Evolutionary conservation across 176 grass and related monocot species (phyloP).

Genomic region (Miscanthus lutarioriparius): DNA sequence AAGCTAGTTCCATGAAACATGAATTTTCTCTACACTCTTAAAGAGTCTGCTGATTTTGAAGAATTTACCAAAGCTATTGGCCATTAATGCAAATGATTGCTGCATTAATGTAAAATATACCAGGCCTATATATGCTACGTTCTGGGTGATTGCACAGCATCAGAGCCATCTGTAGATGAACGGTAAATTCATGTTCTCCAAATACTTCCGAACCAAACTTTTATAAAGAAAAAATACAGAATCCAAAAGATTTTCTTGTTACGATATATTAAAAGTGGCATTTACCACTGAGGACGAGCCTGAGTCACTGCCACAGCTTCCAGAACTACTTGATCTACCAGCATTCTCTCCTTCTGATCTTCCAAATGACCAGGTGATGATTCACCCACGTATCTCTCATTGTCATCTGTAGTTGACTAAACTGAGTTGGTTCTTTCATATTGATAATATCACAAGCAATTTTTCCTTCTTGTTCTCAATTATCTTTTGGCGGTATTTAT

Average conservation of each 20-base stretch:
- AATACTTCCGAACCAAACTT: background rate
- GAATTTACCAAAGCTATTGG: background rate
- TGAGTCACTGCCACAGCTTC: conserved; percentile 70
- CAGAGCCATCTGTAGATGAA: conserved; percentile 80
- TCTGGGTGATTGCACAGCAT: conserved; percentile 57
- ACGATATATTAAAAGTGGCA: background rate
- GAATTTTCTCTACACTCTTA: background rate
- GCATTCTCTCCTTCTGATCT: conserved; percentile 50
- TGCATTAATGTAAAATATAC: conserved; percentile 35
- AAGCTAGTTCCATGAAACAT: background rate
- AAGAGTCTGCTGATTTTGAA: background rate
- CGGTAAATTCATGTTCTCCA: conserved; percentile 33
- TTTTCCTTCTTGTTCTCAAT: background rate
- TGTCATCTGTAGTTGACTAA: conserved; percentile 44
- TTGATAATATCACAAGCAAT: conserved; percentile 14
- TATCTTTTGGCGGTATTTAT: background rate
- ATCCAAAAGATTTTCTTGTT: background rate
- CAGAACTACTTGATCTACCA: conserved; percentile 69
- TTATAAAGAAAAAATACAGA: conserved; percentile 4
- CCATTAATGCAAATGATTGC: conserved; percentile 2
- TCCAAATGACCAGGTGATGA: conserved; percentile 50
- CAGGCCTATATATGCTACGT: conserved; percentile 47
- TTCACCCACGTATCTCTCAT: conserved; percentile 57
- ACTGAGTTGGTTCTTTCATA: conserved; percentile 21
- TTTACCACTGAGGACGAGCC: conserved; percentile 74